phyloP scores from a whole-genome alignment of 139 green algal species.

The Mychonastes homosphaera region DNA sequence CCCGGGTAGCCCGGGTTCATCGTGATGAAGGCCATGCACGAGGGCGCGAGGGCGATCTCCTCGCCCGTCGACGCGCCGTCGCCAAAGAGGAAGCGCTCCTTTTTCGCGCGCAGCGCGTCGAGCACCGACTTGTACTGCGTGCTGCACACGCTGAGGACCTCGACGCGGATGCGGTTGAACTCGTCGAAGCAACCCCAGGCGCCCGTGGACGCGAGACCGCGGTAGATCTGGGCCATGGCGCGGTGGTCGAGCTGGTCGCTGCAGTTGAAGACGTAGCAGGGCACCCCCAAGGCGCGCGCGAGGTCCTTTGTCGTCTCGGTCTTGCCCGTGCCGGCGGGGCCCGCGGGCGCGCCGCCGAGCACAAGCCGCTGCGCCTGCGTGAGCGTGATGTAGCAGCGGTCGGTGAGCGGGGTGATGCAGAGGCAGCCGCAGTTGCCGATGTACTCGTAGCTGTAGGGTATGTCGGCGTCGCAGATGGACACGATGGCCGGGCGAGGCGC shows the following conservation, averaged over 20 bases:
- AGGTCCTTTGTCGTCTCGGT: slow-evolving; percentile 88
- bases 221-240: slow-evolving; percentile 80
- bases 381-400: slow-evolving; percentile 93
- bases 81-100: slow-evolving; percentile 66
- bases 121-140: slow-evolving; percentile 94
- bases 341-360: slow-evolving; percentile 79
- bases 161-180: slow-evolving; percentile 87
- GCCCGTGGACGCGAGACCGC: slow-evolving; percentile 80
- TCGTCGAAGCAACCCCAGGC: slow-evolving; percentile 94
- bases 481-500: slow-evolving; percentile 26
- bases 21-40: slow-evolving; percentile 91
- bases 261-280: slow-evolving; percentile 95
- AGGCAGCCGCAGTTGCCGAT: slow-evolving; percentile 86
- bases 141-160: slow-evolving; percentile 29
- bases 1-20: slow-evolving; percentile 95
- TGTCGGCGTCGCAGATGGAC: slow-evolving; percentile 86
- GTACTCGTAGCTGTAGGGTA: slow-evolving; percentile 85
- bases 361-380: slow-evolving; percentile 81
- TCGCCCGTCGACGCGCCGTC: too few species aligned
- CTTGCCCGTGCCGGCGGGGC: slow-evolving; percentile 74
- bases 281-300: slow-evolving; percentile 64
- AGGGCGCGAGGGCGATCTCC: slow-evolving; percentile 51
- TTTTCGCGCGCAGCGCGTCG: slow-evolving; percentile 71
- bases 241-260: slow-evolving; percentile 92
- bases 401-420: slow-evolving; percentile 91